Evolutionary conservation across 352 stramenopile genomes (phyloP).

Genomic region (Phytophthora fragariaefolia): DNA sequence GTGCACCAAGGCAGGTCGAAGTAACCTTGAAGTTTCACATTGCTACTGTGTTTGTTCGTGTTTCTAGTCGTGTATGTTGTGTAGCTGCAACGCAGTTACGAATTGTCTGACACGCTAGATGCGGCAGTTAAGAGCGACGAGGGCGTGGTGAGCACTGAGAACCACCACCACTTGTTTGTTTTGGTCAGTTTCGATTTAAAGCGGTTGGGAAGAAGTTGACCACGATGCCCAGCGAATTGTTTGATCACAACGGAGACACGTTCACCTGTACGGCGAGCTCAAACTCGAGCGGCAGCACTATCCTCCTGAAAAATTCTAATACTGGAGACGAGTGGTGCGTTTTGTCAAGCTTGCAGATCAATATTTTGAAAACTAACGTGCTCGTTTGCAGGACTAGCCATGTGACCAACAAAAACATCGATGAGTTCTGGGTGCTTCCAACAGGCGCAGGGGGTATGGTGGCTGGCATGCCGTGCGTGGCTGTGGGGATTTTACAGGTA

Average conservation of each 20-base stretch:
- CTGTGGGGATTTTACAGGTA: constrained; percentile 17
- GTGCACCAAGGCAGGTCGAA: too few relatives aligned
- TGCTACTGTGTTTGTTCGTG: too few relatives aligned
- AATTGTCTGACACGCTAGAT: too few relatives aligned
- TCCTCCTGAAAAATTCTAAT: constrained; percentile 1
- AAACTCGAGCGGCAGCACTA: neutral
- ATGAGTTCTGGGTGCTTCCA: constrained; percentile 11
- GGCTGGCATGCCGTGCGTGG: neutral
- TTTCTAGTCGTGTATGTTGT: too few relatives aligned
- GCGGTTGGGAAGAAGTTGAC: neutral
- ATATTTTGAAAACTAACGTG: neutral
- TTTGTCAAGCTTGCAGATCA: neutral
- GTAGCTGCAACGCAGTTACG: too few relatives aligned
- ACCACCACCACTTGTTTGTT: too few relatives aligned
- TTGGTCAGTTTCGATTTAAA: constrained; percentile 1
- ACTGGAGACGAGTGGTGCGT: constrained; percentile 16
- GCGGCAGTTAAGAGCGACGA: neutral
- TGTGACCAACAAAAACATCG: constrained; percentile 9
- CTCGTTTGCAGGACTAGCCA: constrained; percentile 4
- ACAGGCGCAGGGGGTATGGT: neutral
- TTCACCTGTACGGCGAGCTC: constrained; percentile 1
- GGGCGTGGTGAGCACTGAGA: too few relatives aligned
- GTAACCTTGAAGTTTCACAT: too few relatives aligned
- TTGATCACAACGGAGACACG: constrained; percentile 6
- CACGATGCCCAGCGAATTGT: neutral